phyloP scores from a whole-genome alignment of 345 rosid genomes.

The Brassica carinata region DNA sequence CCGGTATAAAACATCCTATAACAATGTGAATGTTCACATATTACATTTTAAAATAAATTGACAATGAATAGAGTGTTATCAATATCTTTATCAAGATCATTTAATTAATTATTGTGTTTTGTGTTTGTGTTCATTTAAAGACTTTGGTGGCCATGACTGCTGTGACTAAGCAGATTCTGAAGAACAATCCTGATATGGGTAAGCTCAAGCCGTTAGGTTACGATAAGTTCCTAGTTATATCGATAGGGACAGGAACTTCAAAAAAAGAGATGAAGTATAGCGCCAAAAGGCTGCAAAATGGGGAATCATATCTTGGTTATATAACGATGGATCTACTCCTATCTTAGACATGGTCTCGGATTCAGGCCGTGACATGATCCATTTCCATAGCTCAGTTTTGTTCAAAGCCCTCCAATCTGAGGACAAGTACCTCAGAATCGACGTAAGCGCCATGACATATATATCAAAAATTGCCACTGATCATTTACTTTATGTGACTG shows the following conservation, averaged over 20 bases:
- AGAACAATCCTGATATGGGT: slow-evolving; percentile 51
- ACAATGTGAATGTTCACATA: not conserved
- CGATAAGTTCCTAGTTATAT: slow-evolving; percentile 57
- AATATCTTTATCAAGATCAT: not conserved
- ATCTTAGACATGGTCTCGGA: slow-evolving; percentile 49
- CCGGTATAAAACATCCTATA: slow-evolving; percentile 47
- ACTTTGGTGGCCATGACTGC: slow-evolving; percentile 67
- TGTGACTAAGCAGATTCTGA: slow-evolving; percentile 55
- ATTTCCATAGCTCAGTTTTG: slow-evolving; percentile 54
- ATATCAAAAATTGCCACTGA: not conserved
- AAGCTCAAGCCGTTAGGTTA: slow-evolving; percentile 49
- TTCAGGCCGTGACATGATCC: slow-evolving; percentile 60
- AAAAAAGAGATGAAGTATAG: slow-evolving; percentile 42
- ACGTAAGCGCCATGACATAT: slow-evolving; percentile 44
- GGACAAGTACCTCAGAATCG: slow-evolving; percentile 64
- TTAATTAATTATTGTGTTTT: not conserved
- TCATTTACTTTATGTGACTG: not conserved
- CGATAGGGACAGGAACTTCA: slow-evolving; percentile 66
- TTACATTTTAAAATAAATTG: not conserved
- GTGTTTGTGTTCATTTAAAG: not conserved
- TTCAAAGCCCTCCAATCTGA: slow-evolving; percentile 61
- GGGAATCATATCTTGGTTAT: slow-evolving; percentile 68
- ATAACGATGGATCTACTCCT: slow-evolving; percentile 57
- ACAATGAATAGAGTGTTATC: not conserved
- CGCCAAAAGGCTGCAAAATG: slow-evolving; percentile 58